Conservation (phyloP, 768 basidiomycete species). For the Tricholoma matsutake region DNA sequence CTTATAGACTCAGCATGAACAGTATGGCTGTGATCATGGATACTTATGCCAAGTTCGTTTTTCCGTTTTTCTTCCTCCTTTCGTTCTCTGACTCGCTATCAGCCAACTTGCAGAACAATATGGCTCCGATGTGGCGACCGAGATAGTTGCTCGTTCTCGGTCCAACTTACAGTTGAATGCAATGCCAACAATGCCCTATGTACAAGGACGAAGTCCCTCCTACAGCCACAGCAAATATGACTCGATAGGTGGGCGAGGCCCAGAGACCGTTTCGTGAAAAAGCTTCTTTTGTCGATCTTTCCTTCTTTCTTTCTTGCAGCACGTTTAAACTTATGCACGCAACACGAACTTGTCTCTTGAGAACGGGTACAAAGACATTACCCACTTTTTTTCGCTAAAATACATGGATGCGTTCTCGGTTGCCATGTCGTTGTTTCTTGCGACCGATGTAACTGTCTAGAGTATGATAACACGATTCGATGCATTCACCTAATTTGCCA, state of each 20-base stretch:
- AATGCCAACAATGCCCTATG: slow-evolving; percentile 26
- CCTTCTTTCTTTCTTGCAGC: too few species aligned
- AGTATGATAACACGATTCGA: too few species aligned
- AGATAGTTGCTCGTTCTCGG: slow-evolving; percentile 55
- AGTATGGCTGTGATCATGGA: slow-evolving; percentile 86
- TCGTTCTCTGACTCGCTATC: background rate
- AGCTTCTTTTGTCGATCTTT: background rate
- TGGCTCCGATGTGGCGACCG: slow-evolving; percentile 59
- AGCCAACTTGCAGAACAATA: slow-evolving; percentile 77
- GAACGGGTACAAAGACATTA: too few species aligned
- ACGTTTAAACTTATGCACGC: too few species aligned
- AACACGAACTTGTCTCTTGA: too few species aligned
- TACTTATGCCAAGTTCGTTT: slow-evolving; percentile 72
- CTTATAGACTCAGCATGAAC: slow-evolving; percentile 69
- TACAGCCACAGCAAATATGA: slow-evolving; percentile 18
- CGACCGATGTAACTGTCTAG: too few species aligned
- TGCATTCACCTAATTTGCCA: too few species aligned
- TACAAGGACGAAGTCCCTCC: slow-evolving; percentile 7
- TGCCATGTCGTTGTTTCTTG: too few species aligned
- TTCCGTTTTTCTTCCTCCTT: background rate
- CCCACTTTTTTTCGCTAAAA: too few species aligned
- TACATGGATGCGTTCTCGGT: too few species aligned
- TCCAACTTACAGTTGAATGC: slow-evolving; percentile 43
- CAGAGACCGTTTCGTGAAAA: background rate
- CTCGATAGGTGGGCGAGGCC: slow-evolving; percentile 19